A percentile compares a stretch with the other conserved stretches of the same genome.
Evolutionary conservation across 202 grass and related monocot species (phyloP).

Genomic region (Cymbopogon flexuosus): DNA sequence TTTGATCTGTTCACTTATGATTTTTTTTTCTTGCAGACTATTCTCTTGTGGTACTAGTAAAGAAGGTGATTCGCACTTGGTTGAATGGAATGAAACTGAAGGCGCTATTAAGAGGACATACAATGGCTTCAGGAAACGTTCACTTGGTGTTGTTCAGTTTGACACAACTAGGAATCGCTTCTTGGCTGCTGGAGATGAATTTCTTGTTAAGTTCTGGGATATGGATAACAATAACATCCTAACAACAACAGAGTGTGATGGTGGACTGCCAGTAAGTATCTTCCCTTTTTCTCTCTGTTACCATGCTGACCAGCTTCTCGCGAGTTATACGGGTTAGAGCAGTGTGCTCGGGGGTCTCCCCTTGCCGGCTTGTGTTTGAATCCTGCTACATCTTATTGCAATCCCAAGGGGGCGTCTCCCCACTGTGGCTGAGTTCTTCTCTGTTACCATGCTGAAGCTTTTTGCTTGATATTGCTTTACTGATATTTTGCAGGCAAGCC

Average conservation of each 20-base stretch:
- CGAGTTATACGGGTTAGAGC: neutral
- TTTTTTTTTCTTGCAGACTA: conserved; percentile 51
- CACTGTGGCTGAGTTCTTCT: neutral
- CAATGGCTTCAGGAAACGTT: conserved; percentile 87
- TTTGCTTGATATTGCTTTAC: conserved; percentile 7
- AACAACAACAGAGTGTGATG: conserved; percentile 72
- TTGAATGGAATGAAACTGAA: conserved; percentile 99
- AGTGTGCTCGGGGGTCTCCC: neutral
- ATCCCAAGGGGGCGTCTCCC: neutral
- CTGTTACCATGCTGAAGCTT: neutral
- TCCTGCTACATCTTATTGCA: neutral
- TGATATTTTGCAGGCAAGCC: conserved; percentile 64
- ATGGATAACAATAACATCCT: conserved; percentile 89
- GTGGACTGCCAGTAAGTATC: conserved; percentile 83
- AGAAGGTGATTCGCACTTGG: conserved; percentile 96
- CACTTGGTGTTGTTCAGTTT: conserved; percentile 87
- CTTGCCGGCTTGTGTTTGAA: neutral
- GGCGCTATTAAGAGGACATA: conserved; percentile 96
- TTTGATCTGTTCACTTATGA: conserved; percentile 17
- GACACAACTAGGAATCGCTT: conserved; percentile 93
- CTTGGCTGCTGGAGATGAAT: conserved; percentile 98
- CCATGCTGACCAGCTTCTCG: neutral
- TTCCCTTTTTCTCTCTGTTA: neutral
- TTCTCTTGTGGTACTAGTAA: conserved; percentile 99
- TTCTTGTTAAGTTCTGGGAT: conserved; percentile 98